These are phyloP conservation scores for Gaertneriomyces semiglobifer DNA, from an alignment of 192 early-diverging fungal species.

Conservation along the genomic window DNA sequence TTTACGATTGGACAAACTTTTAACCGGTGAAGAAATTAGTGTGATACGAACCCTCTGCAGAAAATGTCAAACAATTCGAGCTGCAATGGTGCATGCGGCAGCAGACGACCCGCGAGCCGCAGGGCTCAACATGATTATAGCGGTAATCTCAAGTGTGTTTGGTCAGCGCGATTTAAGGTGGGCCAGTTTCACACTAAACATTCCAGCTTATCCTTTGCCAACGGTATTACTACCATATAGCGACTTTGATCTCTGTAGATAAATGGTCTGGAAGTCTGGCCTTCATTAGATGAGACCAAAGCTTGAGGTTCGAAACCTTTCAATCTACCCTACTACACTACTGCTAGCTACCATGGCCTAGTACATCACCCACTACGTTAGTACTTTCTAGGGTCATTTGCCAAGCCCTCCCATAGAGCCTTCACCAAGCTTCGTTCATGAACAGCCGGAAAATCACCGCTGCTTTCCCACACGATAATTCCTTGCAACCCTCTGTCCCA, in stretches of 20 bases:
- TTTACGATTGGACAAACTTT: conserved; percentile 16
- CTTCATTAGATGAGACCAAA: too few relatives aligned
- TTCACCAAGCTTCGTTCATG: conserved; percentile 36
- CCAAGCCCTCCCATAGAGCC: conserved; percentile 31
- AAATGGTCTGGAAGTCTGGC: too few relatives aligned
- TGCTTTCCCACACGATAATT: conserved; percentile 54
- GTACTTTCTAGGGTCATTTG: conserved; percentile 2
- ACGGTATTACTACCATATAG: too few relatives aligned
- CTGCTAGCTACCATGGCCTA: too few relatives aligned
- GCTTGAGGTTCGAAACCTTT: too few relatives aligned
- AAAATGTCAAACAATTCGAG: conserved; percentile 19
- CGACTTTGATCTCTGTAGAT: too few relatives aligned
- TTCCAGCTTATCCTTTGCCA: too few relatives aligned
- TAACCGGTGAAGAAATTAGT: conserved; percentile 22
- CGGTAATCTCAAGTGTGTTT: conserved; percentile 20
- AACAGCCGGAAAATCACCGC: conserved; percentile 38
- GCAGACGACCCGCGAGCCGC: conserved; percentile 24
- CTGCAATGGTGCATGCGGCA: background rate
- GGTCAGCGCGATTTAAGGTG: conserved; percentile 30
- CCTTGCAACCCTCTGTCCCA: conserved; percentile 42
- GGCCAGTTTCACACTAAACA: background rate
- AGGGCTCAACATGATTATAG: conserved; percentile 28
- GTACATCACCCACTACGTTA: too few relatives aligned
- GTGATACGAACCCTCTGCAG: conserved; percentile 24
- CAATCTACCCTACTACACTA: too few relatives aligned